phyloP scores from a whole-genome alignment of 2,329 filamentous ascomycete species.

The Fusarium floridanum region DNA sequence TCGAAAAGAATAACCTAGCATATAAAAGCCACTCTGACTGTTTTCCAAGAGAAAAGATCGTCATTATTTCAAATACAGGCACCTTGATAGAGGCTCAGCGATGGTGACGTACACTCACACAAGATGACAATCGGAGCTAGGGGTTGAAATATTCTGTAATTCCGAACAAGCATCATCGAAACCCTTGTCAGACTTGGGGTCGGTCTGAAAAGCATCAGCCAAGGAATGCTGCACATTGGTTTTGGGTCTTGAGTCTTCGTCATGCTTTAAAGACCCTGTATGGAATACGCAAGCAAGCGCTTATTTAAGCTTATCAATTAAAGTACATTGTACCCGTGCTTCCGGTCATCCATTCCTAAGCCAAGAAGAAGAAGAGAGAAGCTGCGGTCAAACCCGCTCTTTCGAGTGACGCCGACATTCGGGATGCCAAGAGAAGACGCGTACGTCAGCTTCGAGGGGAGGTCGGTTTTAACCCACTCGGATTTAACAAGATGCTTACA shows the following conservation, averaged over 20 bases:
- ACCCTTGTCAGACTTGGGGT: not conserved
- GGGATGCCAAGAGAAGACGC: not conserved
- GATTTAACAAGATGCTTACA: not conserved
- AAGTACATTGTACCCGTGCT: not conserved
- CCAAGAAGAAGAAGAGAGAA: not conserved
- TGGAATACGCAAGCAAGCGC: not conserved
- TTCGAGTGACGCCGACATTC: not conserved
- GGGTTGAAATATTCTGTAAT: not conserved
- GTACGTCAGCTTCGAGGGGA: not conserved
- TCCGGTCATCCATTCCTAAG: not conserved
- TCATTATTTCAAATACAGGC: not conserved
- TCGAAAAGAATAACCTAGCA: not conserved
- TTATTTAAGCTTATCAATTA: conserved; percentile 1
- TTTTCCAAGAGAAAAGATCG: not conserved
- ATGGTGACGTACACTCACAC: not conserved
- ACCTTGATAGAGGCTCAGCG: not conserved
- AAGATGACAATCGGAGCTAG: not conserved
- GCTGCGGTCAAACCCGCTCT: not conserved
- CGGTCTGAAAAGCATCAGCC: not conserved
- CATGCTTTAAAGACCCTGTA: not conserved
- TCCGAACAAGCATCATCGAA: not conserved
- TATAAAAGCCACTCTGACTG: not conserved
- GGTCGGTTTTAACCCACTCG: not conserved
- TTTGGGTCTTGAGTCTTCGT: not conserved
- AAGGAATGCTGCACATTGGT: not conserved